Percentiles rank a stretch among this genome's conserved stretches.
Conservation (phyloP, 2,329 filamentous ascomycete species). For the Xylaria digitata region DNA sequence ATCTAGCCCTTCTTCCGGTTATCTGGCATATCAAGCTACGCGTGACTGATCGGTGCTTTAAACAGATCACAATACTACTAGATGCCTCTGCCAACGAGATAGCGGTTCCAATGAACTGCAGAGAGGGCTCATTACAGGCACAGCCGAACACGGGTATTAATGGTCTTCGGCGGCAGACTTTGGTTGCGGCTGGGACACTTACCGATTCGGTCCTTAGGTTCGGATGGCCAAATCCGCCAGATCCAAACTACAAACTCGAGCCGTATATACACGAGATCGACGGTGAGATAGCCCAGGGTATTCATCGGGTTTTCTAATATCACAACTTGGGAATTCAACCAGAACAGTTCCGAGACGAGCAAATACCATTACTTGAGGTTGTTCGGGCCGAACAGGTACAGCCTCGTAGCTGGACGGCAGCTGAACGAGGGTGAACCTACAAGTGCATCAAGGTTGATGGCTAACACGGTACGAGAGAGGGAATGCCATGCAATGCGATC, state of each 20-base stretch:
- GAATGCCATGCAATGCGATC: neutral
- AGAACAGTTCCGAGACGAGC: constrained; percentile 40
- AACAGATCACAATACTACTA: constrained; percentile 40
- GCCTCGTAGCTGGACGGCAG: constrained; percentile 39
- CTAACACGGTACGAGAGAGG: neutral
- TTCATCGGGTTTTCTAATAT: constrained; percentile 40
- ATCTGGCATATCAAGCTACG: neutral
- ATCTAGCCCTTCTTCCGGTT: neutral
- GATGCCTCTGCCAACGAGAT: constrained; percentile 25
- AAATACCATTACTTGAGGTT: constrained; percentile 42
- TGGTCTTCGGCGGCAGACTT: constrained; percentile 35
- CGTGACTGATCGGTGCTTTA: neutral
- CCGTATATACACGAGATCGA: constrained; percentile 40
- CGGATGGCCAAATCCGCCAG: constrained; percentile 38
- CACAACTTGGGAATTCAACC: constrained; percentile 43
- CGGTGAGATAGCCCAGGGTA: constrained; percentile 34
- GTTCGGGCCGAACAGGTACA: constrained; percentile 40
- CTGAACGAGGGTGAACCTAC: constrained; percentile 40
- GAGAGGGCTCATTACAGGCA: constrained; percentile 37
- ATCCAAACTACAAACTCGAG: constrained; percentile 41
- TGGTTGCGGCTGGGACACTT: constrained; percentile 42
- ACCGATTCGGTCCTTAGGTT: constrained; percentile 42
- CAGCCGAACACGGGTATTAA: constrained; percentile 36
- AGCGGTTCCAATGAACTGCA: constrained; percentile 33
- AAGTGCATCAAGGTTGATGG: constrained; percentile 39